Conservation (phyloP, 1,139 yeast genomes). For the Barnettozyma hawaiiensis region DNA sequence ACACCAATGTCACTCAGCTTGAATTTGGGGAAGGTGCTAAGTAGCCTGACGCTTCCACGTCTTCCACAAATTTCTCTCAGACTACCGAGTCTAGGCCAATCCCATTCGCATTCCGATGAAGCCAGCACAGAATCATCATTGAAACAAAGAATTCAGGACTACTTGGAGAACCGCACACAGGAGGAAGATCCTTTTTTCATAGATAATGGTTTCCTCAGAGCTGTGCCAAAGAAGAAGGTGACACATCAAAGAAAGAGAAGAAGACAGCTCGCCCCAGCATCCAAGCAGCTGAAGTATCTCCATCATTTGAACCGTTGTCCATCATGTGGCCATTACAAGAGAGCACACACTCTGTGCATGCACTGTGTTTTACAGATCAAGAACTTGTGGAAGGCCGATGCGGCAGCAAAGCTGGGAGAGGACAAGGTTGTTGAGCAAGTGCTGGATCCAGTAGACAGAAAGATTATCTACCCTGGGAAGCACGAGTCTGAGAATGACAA, state of each 20-base stretch:
- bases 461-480: slow-evolving; percentile 74
- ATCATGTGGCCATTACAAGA: slow-evolving; percentile 87
- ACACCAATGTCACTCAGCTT: slow-evolving; percentile 21
- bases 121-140: slow-evolving; percentile 9
- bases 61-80: slow-evolving; percentile 22
- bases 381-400: slow-evolving; percentile 57
- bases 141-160: slow-evolving; percentile 23
- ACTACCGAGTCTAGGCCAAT: slow-evolving; percentile 22
- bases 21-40: slow-evolving; percentile 15
- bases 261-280: slow-evolving; percentile 76
- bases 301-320: slow-evolving; percentile 86
- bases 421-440: slow-evolving; percentile 32
- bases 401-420: slow-evolving; percentile 16
- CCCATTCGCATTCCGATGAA: background rate
- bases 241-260: slow-evolving; percentile 83
- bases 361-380: slow-evolving; percentile 82
- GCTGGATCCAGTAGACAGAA: slow-evolving; percentile 57
- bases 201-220: slow-evolving; percentile 66
- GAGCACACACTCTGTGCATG: slow-evolving; percentile 91
- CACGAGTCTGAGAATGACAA: slow-evolving; percentile 45
- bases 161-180: slow-evolving; percentile 17
- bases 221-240: slow-evolving; percentile 91
- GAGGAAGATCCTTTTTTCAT: slow-evolving; percentile 27
- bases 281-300: slow-evolving; percentile 71
- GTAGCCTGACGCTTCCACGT: slow-evolving; percentile 16